Base-by-base conservation (phyloP, 2,329 filamentous ascomycete genomes). In the Pseudogymnoascus sp. region DNA sequence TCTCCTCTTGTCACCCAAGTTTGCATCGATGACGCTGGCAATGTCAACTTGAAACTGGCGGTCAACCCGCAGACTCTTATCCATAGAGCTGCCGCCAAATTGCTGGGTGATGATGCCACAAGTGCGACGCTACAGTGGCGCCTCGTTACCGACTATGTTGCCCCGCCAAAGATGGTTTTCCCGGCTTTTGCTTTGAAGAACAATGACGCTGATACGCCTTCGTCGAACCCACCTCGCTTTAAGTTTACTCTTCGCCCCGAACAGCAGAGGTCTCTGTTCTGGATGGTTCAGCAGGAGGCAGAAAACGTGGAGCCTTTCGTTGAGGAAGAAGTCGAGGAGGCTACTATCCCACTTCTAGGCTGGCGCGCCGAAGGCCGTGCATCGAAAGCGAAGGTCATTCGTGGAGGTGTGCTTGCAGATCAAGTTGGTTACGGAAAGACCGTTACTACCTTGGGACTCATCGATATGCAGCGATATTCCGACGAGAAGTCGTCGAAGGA, bases 361-460 rank as follows among this genome's bases (percentile, higher is more conserved):
- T 86, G 82, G 80, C 77, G 80, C 61, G 76, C 77, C 2, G 83
- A 86, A 67, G 82, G 74, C 1, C 71, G 69, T n/a, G 79, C 76
- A n/a, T 65, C 75, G 61, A 68, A 73, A 34, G 21, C 69, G n/a
- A 56, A 74, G 58, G 34, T 61, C 30, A 63, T 84, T 38, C 77
- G 76, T 15, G 84, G 85, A 10, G 85, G 84, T 4, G 75, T 88
- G 15, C 73, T 86, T 33, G 83, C 83, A 2, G 83, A 86, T 65
- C 76, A 82, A 45, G 82, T 86, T 33, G 84, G 82, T 0, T 88
- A 84, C 66, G 85, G 85, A 0, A 88, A 89, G 66, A 88, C 85
- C 0, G 78, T 83, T 1, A 78, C 80, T 0, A 78, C 77, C 2
- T 73, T 88, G 10, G 82, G 76, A 0, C 69, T 87, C 7, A 77